A percentile compares a stretch with the other conserved stretches of the same genome.
phyloP scores from a whole-genome alignment of 495 filamentous ascomycete genomes.

The Penicillium psychrofluorescens region DNA sequence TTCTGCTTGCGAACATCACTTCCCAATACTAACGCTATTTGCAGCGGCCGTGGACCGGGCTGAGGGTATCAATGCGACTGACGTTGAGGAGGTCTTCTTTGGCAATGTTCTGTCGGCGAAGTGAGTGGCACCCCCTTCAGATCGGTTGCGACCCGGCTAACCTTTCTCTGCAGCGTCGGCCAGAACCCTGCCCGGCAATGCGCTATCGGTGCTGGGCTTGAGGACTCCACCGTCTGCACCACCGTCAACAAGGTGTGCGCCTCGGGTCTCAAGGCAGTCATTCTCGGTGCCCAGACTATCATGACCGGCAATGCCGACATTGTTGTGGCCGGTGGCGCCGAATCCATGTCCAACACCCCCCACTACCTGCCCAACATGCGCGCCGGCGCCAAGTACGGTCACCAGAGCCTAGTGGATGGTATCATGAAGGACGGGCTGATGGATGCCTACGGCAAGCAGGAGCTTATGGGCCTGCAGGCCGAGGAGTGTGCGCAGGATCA shows the following conservation, averaged over 20 bases:
- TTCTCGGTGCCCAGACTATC: constrained; percentile 92
- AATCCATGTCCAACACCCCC: constrained; percentile 97
- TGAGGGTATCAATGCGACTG: constrained; percentile 71
- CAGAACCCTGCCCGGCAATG: constrained; percentile 96
- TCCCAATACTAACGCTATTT: constrained; percentile 7
- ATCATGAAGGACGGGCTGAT: constrained; percentile 87
- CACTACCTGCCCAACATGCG: constrained; percentile 87
- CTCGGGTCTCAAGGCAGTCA: constrained; percentile 86
- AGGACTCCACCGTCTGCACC: constrained; percentile 71
- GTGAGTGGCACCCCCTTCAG: constrained; percentile 39
- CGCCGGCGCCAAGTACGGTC: constrained; percentile 81
- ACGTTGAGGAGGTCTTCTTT: constrained; percentile 94
- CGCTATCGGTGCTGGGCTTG: constrained; percentile 78
- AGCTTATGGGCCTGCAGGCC: constrained; percentile 88
- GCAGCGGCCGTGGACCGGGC: constrained; percentile 79
- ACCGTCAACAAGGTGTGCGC: constrained; percentile 99
- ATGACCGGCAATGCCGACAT: constrained; percentile 87
- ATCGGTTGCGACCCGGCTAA: constrained; percentile 1
- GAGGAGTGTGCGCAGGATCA: constrained; percentile 90
- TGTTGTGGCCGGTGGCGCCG: constrained; percentile 85
- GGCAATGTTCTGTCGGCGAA: constrained; percentile 96
- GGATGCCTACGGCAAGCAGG: constrained; percentile 81
- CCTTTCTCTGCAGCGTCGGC: constrained; percentile 58
- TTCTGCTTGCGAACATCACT: not conserved
- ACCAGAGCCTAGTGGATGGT: constrained; percentile 79